Evolutionary conservation across 345 rosid species (phyloP).

Genomic region (Eucalyptus tenuipes): DNA sequence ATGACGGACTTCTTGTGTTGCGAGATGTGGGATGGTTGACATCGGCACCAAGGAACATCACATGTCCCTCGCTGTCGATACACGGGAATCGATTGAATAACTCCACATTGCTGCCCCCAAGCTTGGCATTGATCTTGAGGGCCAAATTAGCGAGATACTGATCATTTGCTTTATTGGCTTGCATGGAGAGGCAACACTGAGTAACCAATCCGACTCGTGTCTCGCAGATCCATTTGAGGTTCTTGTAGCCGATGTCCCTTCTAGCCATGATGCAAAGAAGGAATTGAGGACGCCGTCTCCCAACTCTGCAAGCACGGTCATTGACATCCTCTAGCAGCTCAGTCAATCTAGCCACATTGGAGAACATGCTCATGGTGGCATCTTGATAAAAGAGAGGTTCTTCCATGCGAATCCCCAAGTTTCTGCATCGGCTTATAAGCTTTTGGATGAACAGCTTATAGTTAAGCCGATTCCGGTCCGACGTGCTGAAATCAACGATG

Average conservation of each 20-base stretch:
- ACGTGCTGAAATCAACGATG: slow-evolving; percentile 49
- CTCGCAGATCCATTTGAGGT: slow-evolving; percentile 83
- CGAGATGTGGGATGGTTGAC: not conserved
- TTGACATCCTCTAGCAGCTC: slow-evolving; percentile 26
- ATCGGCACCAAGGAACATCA: not conserved
- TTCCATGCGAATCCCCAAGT: slow-evolving; percentile 49
- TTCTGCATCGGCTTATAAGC: slow-evolving; percentile 15
- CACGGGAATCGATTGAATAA: not conserved
- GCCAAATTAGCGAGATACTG: slow-evolving; percentile 33
- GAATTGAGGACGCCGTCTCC: not conserved
- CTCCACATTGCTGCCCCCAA: not conserved
- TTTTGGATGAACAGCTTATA: not conserved
- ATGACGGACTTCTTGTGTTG: not conserved
- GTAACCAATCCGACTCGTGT: slow-evolving; percentile 58
- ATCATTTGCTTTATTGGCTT: slow-evolving; percentile 36
- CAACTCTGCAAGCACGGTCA: slow-evolving; percentile 5
- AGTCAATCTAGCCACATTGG: slow-evolving; percentile 15
- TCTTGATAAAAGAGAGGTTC: slow-evolving; percentile 12
- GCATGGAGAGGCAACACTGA: slow-evolving; percentile 46
- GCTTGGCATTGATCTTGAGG: not conserved
- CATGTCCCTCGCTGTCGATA: not conserved
- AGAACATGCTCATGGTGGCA: slow-evolving; percentile 30
- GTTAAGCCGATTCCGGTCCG: slow-evolving; percentile 5
- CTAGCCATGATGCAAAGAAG: slow-evolving; percentile 70
- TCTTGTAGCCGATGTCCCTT: slow-evolving; percentile 54